Percentiles rank a stretch among this genome's conserved stretches.
These are phyloP conservation scores for Phtheirospermum japonicum DNA, from an alignment of 257 asterid genomes.

Conservation along the genomic window DNA sequence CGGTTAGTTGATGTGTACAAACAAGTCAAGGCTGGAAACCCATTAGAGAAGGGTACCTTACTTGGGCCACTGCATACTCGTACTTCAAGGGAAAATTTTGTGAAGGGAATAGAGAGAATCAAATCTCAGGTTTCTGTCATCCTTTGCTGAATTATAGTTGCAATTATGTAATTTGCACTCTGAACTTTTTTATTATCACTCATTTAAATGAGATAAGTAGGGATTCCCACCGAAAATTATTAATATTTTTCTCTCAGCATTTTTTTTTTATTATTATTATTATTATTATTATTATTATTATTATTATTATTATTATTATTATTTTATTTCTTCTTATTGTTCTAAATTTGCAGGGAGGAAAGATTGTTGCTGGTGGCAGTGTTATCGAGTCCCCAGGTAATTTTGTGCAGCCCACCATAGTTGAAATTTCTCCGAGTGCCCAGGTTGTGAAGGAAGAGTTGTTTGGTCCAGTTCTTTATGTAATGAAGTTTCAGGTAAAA, in stretches of 20 bases:
- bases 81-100: constrained; percentile 65
- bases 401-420: constrained; percentile 91
- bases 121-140: constrained; percentile 66
- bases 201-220: background rate
- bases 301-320: no score
- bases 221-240: no score
- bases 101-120: constrained; percentile 70
- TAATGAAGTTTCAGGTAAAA: constrained; percentile 84
- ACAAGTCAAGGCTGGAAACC: constrained; percentile 91
- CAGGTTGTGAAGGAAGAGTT: constrained; percentile 87
- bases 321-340: background rate
- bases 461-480: constrained; percentile 97
- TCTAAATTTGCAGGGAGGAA: constrained; percentile 70
- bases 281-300: no score
- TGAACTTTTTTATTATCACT: background rate
- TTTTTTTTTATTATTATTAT: background rate
- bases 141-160: constrained; percentile 10
- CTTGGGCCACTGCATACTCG: constrained; percentile 94
- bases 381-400: constrained; percentile 72
- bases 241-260: background rate
- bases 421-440: constrained; percentile 67
- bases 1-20: constrained; percentile 76
- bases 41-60: constrained; percentile 79
- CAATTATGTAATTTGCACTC: background rate
- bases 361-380: constrained; percentile 72